A percentile compares a stretch with the other conserved stretches of the same genome.
phyloP scores from a whole-genome alignment of 1,284 basidiomycete genomes.

The Paramarasmius palmivorus region DNA sequence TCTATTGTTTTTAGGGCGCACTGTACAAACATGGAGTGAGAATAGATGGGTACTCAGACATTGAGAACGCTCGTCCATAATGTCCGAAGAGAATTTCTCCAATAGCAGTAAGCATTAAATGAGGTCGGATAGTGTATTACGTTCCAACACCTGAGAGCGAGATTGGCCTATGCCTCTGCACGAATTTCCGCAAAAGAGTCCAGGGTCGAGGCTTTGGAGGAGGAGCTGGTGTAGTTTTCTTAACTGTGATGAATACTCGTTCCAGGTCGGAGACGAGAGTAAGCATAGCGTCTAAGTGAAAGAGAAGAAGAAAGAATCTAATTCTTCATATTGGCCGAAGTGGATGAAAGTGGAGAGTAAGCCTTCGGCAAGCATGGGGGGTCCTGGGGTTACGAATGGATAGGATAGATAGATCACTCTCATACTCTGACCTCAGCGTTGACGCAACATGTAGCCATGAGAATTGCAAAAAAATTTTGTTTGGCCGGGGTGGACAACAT shows the following conservation, averaged over 20 bases:
- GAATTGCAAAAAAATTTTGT: too few relatives aligned
- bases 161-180: slow-evolving; percentile 36
- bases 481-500: too few relatives aligned
- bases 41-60: background rate
- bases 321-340: too few relatives aligned
- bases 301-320: too few relatives aligned
- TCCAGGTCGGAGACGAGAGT: background rate
- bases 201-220: slow-evolving; percentile 5
- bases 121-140: slow-evolving; percentile 53
- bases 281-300: too few relatives aligned
- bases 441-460: too few relatives aligned
- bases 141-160: slow-evolving; percentile 40
- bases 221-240: background rate
- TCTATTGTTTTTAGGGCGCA: slow-evolving; percentile 69
- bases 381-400: too few relatives aligned
- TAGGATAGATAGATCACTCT: too few relatives aligned
- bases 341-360: too few relatives aligned
- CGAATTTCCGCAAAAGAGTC: slow-evolving; percentile 19
- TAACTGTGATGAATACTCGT: background rate
- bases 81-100: slow-evolving; percentile 64
- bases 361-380: too few relatives aligned
- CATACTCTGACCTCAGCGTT: too few relatives aligned
- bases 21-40: slow-evolving; percentile 30
- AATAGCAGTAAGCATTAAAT: slow-evolving; percentile 70
- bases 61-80: slow-evolving; percentile 52